Base-by-base conservation (phyloP, 768 basidiomycete genomes). In the Trametes punicea region DNA sequence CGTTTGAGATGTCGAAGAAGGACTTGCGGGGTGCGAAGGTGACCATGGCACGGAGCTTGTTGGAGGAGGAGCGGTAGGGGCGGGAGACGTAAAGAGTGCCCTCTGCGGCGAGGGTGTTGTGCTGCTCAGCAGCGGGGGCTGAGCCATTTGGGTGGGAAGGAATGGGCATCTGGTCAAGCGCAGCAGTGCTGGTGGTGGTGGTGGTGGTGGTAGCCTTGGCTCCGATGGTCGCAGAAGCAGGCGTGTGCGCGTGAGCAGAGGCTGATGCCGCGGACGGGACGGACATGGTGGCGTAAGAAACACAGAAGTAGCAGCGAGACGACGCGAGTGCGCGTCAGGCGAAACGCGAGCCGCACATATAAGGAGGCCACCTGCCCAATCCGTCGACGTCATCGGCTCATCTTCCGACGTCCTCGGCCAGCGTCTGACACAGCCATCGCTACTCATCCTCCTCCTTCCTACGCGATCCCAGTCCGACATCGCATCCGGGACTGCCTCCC, bases 11-110 rank as follows among this genome's bases (percentile, higher is more conserved):
- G 71, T 98, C 94, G 64, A 98, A 92, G 48, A 78, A 80, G 3
- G 92, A 93, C 55, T 86, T 84, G 46, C 96, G 82, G 4, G 95
- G 92, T 5, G 85, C 81, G 71, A 97, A 98, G 18, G 89, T 87
- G 64, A 96, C 77, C 57, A 93, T 74, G 0, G 93, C 90, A 40
- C 88, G 84, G 11, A 94, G 75, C 65, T 86, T 90, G 72, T 88
- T 90, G 26, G 85, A 83, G 62, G 78, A 81, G 46, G 90, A 88
- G 4, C 87, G 83, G 70, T 84, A 88, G 1, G 88, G 84, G 63
- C 83, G 86, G 5, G 87, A 89, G 49, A 91, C 81, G 62, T 87
- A 85, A 42, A 90, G 70, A 1, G 85, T 88, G 46, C 87, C 87
- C 31, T 80, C 77, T 1, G 81, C 72, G 2, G 84, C 82, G 25